Base-by-base conservation (phyloP, 78 protist species). In the Chrysochromulina tobinii region DNA sequence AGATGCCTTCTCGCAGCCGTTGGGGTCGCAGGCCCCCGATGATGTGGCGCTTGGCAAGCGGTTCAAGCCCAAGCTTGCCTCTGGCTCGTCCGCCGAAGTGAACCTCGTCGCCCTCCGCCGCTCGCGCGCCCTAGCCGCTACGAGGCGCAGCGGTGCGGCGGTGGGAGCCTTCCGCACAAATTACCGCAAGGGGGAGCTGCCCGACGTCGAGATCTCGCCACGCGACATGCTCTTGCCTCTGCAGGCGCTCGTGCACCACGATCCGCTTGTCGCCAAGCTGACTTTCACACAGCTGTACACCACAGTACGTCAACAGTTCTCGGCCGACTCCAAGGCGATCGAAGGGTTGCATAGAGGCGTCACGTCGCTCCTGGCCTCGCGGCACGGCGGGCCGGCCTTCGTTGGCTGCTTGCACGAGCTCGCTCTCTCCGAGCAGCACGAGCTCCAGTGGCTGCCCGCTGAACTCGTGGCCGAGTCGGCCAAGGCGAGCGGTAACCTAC, bases 171-270 rank as follows among this genome's bases (percentile, higher is more conserved):
- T 38, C 38, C 38, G 38, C 38, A 59, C 75, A 7, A 53, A 0
- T 3, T 89, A 89, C 69, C 85, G 90, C 6, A 2, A 72, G 4
- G 97, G 97, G 38, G 97, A 95, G 79, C 68, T 95, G 50, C 97
- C 97, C 6, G 97, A 95, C 84, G 91, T 95, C 54, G 93, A 88
- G 69, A 93, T 95, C 53, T 61, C 69, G 64, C 25, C 64, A 1
- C 85, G 79, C 53, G 97, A 95, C 21, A 50, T 95, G 8, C 7
- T 95, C 14, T 54, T 21, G 27, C 97, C 97, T 1, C 87, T 95
- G 9, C 75, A 58, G 69, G 54, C 54, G 23, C 86, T 95, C 21
- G 81, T 88, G 11, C 77, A 61, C 38, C 84, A 51, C 66, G 96
- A 95, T 81, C 89, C 95, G 11, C 54, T 6, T 8, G 57, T 93